Percentiles rank a stretch among this genome's conserved stretches.
phyloP scores from a whole-genome alignment of 805 yeast species.

The Dipodascus geniculatus region DNA sequence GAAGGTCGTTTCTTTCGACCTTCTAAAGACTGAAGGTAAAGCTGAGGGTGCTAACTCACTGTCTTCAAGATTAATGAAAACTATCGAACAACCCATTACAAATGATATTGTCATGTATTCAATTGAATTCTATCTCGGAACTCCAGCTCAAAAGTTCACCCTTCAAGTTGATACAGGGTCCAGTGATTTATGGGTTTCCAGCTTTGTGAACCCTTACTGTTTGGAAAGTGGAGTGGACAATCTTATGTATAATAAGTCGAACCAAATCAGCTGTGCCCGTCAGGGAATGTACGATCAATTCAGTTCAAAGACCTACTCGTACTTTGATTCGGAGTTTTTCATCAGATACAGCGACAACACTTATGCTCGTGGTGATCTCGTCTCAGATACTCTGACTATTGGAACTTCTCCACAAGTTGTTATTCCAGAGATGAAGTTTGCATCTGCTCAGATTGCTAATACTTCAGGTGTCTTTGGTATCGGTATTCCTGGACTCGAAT shows the following conservation, averaged over 20 bases:
- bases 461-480: conserved; percentile 18
- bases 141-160: not conserved
- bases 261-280: not conserved
- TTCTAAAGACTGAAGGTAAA: not conserved
- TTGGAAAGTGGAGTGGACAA: not conserved
- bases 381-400: not conserved
- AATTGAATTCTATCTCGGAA: not conserved
- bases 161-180: conserved; percentile 1
- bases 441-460: not conserved
- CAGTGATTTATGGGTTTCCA: conserved; percentile 2
- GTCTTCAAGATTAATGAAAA: not conserved
- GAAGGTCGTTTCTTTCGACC: not conserved
- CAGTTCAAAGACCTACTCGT: not conserved
- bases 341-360: not conserved
- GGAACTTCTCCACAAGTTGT: not conserved
- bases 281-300: not conserved
- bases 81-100: not conserved
- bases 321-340: not conserved
- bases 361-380: not conserved
- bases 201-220: conserved; percentile 1
- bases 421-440: not conserved
- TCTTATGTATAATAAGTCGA: not conserved
- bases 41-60: not conserved
- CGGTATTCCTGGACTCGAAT: conserved; percentile 18
- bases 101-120: not conserved